These are phyloP conservation scores for Hyphopichia fennica DNA, from an alignment of 1,139 yeast species.

Conservation along the genomic window DNA sequence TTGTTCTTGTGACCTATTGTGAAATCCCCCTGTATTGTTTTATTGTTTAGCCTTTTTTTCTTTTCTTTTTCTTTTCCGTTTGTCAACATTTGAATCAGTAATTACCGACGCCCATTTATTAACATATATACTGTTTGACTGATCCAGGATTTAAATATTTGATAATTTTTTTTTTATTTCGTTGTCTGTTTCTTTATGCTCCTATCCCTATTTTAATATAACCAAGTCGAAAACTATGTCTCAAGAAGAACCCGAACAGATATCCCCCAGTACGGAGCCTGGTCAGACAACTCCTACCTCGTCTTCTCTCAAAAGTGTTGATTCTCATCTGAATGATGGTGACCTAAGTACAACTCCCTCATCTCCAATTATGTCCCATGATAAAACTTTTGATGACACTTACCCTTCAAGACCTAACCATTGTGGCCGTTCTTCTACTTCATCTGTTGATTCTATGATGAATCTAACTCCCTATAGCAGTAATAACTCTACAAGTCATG, in stretches of 20 bases:
- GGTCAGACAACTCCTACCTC: constrained; percentile 2
- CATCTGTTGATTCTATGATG: constrained; percentile 16
- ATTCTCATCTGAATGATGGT: neutral
- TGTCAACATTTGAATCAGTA: too few species aligned
- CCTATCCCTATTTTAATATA: neutral
- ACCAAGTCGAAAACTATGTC: neutral
- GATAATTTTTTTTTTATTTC: too few species aligned
- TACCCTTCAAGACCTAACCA: constrained; percentile 16
- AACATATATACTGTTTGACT: too few species aligned
- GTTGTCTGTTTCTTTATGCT: too few species aligned
- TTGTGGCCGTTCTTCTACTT: constrained; percentile 20
- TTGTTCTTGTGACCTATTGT: neutral
- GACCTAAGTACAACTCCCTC: constrained; percentile 8
- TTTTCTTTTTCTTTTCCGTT: too few species aligned
- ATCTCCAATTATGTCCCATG: constrained; percentile 7
- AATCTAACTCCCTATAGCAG: constrained; percentile 25
- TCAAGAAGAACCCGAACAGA: neutral
- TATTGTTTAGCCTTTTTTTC: too few species aligned
- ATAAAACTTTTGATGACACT: constrained; percentile 4
- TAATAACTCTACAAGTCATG: constrained; percentile 14
- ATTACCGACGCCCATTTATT: too few species aligned
- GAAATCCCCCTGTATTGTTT: neutral
- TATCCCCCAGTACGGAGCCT: neutral
- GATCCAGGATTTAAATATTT: too few species aligned
- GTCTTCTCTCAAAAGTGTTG: neutral